A percentile compares a stretch with the other conserved stretches of the same genome.
phyloP scores from a whole-genome alignment of 352 stramenopile genomes.

The Phytophthora fragariaefolia region DNA sequence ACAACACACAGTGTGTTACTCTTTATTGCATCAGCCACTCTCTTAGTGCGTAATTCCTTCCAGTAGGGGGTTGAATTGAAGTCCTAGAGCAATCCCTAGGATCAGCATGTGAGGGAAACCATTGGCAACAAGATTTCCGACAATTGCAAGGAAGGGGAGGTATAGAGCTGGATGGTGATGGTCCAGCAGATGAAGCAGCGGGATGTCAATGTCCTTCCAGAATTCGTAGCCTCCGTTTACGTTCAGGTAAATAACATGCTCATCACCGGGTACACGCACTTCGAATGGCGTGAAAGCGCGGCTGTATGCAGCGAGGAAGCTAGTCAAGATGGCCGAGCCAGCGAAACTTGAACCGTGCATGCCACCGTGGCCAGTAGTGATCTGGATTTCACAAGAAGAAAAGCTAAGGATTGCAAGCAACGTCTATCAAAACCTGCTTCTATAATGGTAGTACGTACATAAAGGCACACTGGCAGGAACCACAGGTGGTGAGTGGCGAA shows the following conservation, averaged over 20 bases:
- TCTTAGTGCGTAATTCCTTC: conserved; percentile 50
- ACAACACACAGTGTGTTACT: not conserved
- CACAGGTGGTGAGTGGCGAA: conserved; percentile 86
- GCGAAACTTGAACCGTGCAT: conserved; percentile 81
- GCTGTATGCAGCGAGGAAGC: conserved; percentile 65
- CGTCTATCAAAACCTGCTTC: not conserved
- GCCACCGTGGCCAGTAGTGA: conserved; percentile 68
- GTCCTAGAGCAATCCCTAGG: conserved; percentile 58
- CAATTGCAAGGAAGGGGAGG: conserved; percentile 69
- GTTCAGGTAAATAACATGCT: conserved; percentile 84
- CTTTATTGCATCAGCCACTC: conserved; percentile 19
- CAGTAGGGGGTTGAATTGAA: conserved; percentile 62
- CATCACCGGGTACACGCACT: conserved; percentile 59
- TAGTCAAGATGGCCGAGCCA: conserved; percentile 61
- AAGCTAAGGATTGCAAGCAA: not conserved
- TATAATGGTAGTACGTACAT: conserved; percentile 42
- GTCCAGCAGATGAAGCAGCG: conserved; percentile 77
- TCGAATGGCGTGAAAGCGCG: conserved; percentile 72
- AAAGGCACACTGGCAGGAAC: conserved; percentile 85
- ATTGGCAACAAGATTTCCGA: conserved; percentile 75
- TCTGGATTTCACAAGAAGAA: conserved; percentile 42
- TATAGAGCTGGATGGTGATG: conserved; percentile 72
- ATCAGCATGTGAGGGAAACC: conserved; percentile 74
- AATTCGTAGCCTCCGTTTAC: conserved; percentile 86
- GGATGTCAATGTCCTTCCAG: conserved; percentile 82